Evolutionary conservation across 73 alveolate genomes (phyloP).

Genomic region (Paramecium sonneborni): DNA sequence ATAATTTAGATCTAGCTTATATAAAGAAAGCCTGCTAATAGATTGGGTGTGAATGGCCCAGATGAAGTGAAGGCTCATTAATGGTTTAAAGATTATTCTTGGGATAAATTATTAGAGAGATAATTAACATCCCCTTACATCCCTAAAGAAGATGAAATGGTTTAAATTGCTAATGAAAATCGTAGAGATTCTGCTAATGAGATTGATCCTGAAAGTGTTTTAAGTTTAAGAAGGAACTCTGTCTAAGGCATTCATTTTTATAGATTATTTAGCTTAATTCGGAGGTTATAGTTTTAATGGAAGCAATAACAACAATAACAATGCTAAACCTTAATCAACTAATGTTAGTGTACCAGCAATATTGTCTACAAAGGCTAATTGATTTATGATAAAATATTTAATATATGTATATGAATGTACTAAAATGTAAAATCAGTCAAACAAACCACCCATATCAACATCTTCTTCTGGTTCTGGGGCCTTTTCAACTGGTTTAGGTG

Average conservation of each 20-base stretch:
- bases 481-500: constrained; percentile 40
- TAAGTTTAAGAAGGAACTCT: constrained; percentile 72
- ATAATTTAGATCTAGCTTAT: constrained; percentile 57
- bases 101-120: constrained; percentile 61
- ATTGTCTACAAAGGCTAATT: constrained; percentile 36
- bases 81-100: constrained; percentile 70
- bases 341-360: constrained; percentile 35
- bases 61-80: constrained; percentile 72
- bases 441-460: constrained; percentile 93
- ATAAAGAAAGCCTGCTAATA: constrained; percentile 68
- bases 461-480: constrained; percentile 91
- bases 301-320: not conserved
- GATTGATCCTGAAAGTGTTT: constrained; percentile 49
- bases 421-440: constrained; percentile 74
- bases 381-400: constrained; percentile 1
- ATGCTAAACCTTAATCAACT: constrained; percentile 6
- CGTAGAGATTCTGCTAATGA: constrained; percentile 67
- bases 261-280: not conserved
- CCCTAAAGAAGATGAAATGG: constrained; percentile 49
- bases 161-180: constrained; percentile 22
- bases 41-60: constrained; percentile 77
- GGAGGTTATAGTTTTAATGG: constrained; percentile 7
- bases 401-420: constrained; percentile 39
- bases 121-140: constrained; percentile 57
- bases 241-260: constrained; percentile 54